phyloP scores from a whole-genome alignment of 2,329 filamentous ascomycete species.

The Apiospora marii region DNA sequence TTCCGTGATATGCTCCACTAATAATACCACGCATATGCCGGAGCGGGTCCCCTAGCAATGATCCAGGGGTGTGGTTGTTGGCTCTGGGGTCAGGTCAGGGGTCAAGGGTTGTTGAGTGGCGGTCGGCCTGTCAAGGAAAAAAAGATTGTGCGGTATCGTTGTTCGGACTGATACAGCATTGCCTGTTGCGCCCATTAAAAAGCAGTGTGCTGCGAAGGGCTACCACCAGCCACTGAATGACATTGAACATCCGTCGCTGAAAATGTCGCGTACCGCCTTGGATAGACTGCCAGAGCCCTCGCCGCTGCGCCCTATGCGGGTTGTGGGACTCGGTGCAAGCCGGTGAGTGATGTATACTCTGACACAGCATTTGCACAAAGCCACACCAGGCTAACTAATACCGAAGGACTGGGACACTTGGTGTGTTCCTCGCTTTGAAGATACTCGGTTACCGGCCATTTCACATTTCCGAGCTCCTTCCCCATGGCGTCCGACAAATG shows the following conservation, averaged over 20 bases:
- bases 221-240: background rate
- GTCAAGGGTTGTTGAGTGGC: background rate
- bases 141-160: background rate
- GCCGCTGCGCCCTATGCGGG: constrained; percentile 12
- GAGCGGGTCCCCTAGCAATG: background rate
- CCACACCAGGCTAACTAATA: background rate
- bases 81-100: background rate
- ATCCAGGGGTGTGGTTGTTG: background rate
- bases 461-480: constrained; percentile 17
- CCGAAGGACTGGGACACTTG: constrained; percentile 10
- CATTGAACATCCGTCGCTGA: background rate
- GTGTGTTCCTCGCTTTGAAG: constrained; percentile 8
- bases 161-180: background rate
- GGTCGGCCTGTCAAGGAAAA: background rate
- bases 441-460: constrained; percentile 22
- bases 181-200: background rate
- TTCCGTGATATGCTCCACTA: background rate
- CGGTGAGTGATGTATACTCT: background rate
- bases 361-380: background rate
- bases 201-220: background rate
- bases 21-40: background rate
- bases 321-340: constrained; percentile 18
- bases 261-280: constrained; percentile 16
- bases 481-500: constrained; percentile 17
- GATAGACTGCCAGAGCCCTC: constrained; percentile 15